Evolutionary conservation across 352 stramenopile species (phyloP), one percentile per base, ranked within the genome.

Genomic region (Globisporangium emineosum): DNA sequence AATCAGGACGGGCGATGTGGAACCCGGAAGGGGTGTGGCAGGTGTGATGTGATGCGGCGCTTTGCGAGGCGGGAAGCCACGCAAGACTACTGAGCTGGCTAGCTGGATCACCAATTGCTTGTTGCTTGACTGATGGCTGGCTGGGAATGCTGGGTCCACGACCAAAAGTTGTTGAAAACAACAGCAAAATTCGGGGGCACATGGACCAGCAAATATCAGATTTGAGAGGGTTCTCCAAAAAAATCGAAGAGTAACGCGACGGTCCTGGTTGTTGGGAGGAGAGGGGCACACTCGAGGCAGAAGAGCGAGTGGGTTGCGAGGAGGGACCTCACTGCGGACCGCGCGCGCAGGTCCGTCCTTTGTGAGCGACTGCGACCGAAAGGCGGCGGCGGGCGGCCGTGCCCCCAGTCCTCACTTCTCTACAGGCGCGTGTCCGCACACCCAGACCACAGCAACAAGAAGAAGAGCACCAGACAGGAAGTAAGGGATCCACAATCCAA

Each of bases 341-440:
- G 12, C 35, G 35, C 35, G 35, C 35, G 35, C 35, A 45, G 37
- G 37, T 45, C 37, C 37, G 37, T 45, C 37, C 37, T 45, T 45
- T 45, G 37, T n/a, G 37, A 45, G 37, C 37, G 35, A 19, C 35
- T 17, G 2, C 35, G 37, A 45, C 37, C 15, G 15, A 45, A 45
- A 45, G 37, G 3, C 17, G n/a, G 37, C 29, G 17, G 12, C 27
- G 7, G 33, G 51, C 51, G 51, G 23, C 51, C 27, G 51, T 37
- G 35, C 13, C 33, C 21, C 55, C 32, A 13, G 54, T 23, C 43
- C 62, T 67, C 62, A 67, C 62, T 67, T 62, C 29, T 47, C 19
- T 30, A 52, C 62, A 12, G 25, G 53, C 62, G 62, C 54, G 60
- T 60, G 60, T 54, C 60, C 60, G 25, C 59, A 59, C 59, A 65